A percentile compares a stretch with the other conserved stretches of the same genome.
These are phyloP conservation scores for Diutina rugosa DNA, from an alignment of 1,139 yeast genomes.

Conservation along the genomic window DNA sequence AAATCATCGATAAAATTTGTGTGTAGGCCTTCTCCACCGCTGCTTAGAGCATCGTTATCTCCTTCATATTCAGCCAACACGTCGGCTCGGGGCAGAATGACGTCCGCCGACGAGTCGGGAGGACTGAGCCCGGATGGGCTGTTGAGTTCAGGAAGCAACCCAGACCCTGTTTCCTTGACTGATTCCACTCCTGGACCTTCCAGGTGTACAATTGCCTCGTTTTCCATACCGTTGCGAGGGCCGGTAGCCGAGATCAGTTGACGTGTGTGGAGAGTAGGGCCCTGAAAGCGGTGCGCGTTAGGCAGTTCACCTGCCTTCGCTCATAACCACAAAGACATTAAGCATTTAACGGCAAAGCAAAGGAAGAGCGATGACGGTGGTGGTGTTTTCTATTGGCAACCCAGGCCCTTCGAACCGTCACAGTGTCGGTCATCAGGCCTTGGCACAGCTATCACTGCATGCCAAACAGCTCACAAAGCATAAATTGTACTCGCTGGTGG, in stretches of 20 bases:
- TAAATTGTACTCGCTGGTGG: slow-evolving; percentile 13
- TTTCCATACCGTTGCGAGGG: not conserved
- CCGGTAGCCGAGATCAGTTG: not conserved
- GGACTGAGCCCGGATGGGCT: not conserved
- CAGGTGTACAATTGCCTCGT: not conserved
- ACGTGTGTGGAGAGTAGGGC: not conserved
- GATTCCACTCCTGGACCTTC: not conserved
- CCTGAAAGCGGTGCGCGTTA: not conserved
- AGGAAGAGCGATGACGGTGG: slow-evolving; percentile 5
- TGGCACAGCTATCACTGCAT: slow-evolving; percentile 15
- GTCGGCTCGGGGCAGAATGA: not conserved
- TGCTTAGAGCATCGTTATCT: not conserved
- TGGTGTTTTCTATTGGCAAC: slow-evolving; percentile 29
- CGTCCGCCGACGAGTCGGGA: not conserved
- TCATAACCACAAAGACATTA: not conserved
- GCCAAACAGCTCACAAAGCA: slow-evolving; percentile 13
- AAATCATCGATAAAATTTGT: not conserved
- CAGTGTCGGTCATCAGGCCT: slow-evolving; percentile 25
- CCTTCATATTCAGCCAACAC: not conserved
- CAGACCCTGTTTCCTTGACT: not conserved
- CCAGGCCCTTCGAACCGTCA: slow-evolving; percentile 29
- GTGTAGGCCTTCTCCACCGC: not conserved
- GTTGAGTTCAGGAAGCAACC: not conserved
- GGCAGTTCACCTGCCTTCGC: not conserved
- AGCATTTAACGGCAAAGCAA: not conserved